Evolutionary conservation across 805 yeast genomes (phyloP).

Genomic region (Candida nemodendra): DNA sequence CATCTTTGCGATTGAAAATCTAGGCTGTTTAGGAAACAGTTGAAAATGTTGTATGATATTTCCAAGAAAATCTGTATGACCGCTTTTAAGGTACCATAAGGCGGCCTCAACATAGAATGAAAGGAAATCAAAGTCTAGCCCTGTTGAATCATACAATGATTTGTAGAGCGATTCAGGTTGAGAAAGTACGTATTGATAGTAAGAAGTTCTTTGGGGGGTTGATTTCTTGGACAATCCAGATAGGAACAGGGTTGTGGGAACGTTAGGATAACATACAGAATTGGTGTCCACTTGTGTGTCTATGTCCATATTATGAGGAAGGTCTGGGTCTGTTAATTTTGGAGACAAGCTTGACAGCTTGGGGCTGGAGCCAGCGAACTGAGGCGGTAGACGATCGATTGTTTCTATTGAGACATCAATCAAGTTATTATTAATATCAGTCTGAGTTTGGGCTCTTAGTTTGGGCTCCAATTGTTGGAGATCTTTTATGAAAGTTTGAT

Average conservation of each 20-base stretch:
- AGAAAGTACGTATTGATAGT: conserved; percentile 38
- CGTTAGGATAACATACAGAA: conserved; percentile 24
- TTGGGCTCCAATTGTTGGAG: background rate
- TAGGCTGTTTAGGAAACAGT: conserved; percentile 33
- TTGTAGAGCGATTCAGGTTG: conserved; percentile 28
- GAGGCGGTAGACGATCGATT: conserved; percentile 7
- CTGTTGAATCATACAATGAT: conserved; percentile 39
- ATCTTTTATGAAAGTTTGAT: conserved; percentile 9
- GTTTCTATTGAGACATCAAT: conserved; percentile 7
- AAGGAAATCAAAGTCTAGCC: conserved; percentile 49
- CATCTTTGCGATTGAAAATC: conserved; percentile 37
- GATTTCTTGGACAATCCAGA: conserved; percentile 38
- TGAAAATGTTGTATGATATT: conserved; percentile 26
- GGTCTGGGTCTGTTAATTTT: background rate
- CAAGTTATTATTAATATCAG: background rate
- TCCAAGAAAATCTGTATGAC: conserved; percentile 15
- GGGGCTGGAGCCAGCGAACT: too few relatives aligned
- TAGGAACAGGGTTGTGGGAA: conserved; percentile 47
- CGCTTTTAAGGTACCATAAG: conserved; percentile 20
- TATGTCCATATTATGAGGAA: background rate
- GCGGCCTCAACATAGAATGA: conserved; percentile 47
- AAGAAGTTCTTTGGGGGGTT: conserved; percentile 25
- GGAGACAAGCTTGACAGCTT: background rate
- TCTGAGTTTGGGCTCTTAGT: background rate
- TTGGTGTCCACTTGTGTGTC: conserved; percentile 14